These are phyloP conservation scores for Kodamaea hsintzibuensis DNA, from an alignment of 805 yeast species.

Conservation along the genomic window DNA sequence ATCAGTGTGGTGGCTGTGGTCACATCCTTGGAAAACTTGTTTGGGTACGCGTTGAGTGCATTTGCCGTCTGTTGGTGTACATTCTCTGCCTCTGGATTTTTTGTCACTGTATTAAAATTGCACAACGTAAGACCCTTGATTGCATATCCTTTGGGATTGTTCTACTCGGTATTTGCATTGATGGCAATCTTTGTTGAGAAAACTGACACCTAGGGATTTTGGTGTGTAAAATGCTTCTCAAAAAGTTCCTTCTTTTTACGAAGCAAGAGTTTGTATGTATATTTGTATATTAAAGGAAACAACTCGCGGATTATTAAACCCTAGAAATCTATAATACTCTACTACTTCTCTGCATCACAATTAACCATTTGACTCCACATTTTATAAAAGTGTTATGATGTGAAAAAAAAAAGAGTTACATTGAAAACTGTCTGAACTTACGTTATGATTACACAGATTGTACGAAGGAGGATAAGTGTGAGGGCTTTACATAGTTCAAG, in stretches of 20 bases:
- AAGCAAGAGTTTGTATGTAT: not conserved
- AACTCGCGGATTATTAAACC: not conserved
- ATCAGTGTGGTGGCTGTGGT: slow-evolving; percentile 72
- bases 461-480: not conserved
- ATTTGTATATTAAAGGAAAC: slow-evolving; percentile 2
- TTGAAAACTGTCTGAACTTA: not conserved
- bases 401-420: not conserved
- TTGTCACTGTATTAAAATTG: slow-evolving; percentile 79
- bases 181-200: slow-evolving; percentile 84
- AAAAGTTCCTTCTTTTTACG: not conserved
- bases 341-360: too few relatives aligned
- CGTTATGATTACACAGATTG: not conserved
- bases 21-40: slow-evolving; percentile 62
- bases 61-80: slow-evolving; percentile 88
- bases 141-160: slow-evolving; percentile 90
- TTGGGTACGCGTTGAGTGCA: slow-evolving; percentile 71
- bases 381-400: too few relatives aligned
- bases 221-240: not conserved
- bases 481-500: slow-evolving; percentile 1
- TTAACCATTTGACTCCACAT: not conserved
- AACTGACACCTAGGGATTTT: slow-evolving; percentile 6
- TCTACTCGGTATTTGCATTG: slow-evolving; percentile 90
- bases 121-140: slow-evolving; percentile 85
- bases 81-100: slow-evolving; percentile 88
- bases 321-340: too few relatives aligned